phyloP scores from a whole-genome alignment of 805 yeast genomes.

The Candida broadrunensis region DNA sequence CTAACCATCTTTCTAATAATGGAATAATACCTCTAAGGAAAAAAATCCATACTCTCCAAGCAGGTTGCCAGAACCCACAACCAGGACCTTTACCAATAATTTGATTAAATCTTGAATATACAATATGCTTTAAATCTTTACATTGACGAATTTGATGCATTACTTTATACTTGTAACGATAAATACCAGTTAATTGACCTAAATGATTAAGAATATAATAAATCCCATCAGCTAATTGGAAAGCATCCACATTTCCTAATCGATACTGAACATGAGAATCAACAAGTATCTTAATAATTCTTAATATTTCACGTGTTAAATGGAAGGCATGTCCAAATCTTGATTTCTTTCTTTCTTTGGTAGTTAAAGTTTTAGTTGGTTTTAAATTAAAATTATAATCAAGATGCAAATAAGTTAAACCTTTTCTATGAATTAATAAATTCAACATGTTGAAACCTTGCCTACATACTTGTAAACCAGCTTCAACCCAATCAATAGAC shows the following conservation, averaged over 20 bases:
- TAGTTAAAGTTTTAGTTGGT: constrained; percentile 93
- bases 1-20: constrained; percentile 89
- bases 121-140: constrained; percentile 90
- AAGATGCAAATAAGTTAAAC: constrained; percentile 85
- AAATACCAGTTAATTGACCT: constrained; percentile 95
- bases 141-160: constrained; percentile 98
- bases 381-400: constrained; percentile 95
- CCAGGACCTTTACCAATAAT: constrained; percentile 98
- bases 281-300: constrained; percentile 80
- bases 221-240: constrained; percentile 91
- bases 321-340: constrained; percentile 97
- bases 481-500: constrained; percentile 96
- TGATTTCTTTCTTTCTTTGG: constrained; percentile 93
- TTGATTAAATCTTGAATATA: constrained; percentile 78
- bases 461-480: constrained; percentile 87
- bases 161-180: constrained; percentile 93
- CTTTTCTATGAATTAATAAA: constrained; percentile 83
- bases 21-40: constrained; percentile 92
- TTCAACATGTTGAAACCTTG: constrained; percentile 96
- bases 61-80: constrained; percentile 99
- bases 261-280: constrained; percentile 93
- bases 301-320: constrained; percentile 81
- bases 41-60: constrained; percentile 95
- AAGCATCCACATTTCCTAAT: constrained; percentile 87
- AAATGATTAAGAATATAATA: constrained; percentile 87